These are phyloP conservation scores for Gamsiella multidivaricata DNA, from an alignment of 192 early-diverging fungal species.

Conservation along the genomic window DNA sequence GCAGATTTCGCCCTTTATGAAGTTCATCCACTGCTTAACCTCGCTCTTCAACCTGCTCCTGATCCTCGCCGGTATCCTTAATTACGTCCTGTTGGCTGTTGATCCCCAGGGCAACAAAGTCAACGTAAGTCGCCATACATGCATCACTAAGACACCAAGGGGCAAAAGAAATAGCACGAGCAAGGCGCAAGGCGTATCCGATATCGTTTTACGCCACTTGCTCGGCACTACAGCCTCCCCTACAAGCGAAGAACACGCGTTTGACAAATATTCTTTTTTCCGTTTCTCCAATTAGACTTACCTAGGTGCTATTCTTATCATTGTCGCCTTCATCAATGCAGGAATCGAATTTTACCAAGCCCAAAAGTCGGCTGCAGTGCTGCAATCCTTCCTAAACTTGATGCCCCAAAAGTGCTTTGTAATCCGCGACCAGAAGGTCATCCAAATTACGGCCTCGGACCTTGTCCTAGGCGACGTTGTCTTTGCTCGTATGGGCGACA, in stretches of 20 bases:
- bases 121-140: constrained; percentile 66
- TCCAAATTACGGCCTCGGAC: constrained; percentile 72
- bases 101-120: constrained; percentile 78
- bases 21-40: constrained; percentile 78
- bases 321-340: constrained; percentile 91
- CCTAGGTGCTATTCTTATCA: constrained; percentile 90
- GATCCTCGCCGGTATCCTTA: constrained; percentile 80
- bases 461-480: constrained; percentile 92
- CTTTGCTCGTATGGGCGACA: constrained; percentile 91
- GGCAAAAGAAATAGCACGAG: background rate
- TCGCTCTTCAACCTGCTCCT: constrained; percentile 92
- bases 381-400: constrained; percentile 94
- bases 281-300: constrained; percentile 68
- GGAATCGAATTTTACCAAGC: constrained; percentile 92
- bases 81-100: constrained; percentile 84
- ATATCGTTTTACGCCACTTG: no score
- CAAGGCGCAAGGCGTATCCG: no score
- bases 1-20: constrained; percentile 76
- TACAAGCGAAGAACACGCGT: no score
- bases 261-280: background rate
- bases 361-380: constrained; percentile 88
- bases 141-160: background rate
- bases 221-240: no score
- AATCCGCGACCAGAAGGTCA: constrained; percentile 76
- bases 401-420: constrained; percentile 87